A percentile compares a stretch with the other conserved stretches of the same genome.
Evolutionary conservation across 2,329 filamentous ascomycete species (phyloP).

Genomic region (Pyrenophora graminea): DNA sequence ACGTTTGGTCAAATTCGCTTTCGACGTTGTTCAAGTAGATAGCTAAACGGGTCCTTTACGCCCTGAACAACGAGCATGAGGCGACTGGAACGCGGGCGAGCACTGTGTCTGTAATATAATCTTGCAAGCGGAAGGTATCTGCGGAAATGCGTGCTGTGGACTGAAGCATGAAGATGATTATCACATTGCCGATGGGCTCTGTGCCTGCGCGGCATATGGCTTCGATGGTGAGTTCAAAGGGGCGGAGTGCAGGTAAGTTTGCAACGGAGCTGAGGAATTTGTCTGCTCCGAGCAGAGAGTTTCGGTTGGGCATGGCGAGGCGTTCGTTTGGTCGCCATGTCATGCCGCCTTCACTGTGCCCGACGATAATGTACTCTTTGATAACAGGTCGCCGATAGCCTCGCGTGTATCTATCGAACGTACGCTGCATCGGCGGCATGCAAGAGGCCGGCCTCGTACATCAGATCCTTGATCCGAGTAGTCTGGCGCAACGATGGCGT

Average conservation of each 20-base stretch:
- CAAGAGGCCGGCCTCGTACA: slow-evolving; percentile 27
- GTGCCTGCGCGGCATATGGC: slow-evolving; percentile 25
- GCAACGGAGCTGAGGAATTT: slow-evolving; percentile 27
- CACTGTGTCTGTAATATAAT: slow-evolving; percentile 23
- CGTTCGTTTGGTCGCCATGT: slow-evolving; percentile 29
- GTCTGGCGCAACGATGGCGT: slow-evolving; percentile 29
- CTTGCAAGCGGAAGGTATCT: slow-evolving; percentile 9
- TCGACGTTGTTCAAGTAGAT: slow-evolving; percentile 26
- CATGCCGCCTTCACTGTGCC: slow-evolving; percentile 31
- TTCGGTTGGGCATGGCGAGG: slow-evolving; percentile 25
- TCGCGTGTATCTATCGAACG: slow-evolving; percentile 25
- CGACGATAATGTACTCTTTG: slow-evolving; percentile 26
- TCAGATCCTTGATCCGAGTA: slow-evolving; percentile 18
- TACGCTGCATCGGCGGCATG: slow-evolving; percentile 28
- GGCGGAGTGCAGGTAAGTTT: slow-evolving; percentile 28
- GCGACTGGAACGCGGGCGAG: slow-evolving; percentile 20
- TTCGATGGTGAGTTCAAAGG: slow-evolving; percentile 27
- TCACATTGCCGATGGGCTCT: slow-evolving; percentile 24
- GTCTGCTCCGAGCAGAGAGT: slow-evolving; percentile 21
- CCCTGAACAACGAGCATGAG: slow-evolving; percentile 29
- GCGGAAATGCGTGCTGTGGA: slow-evolving; percentile 10
- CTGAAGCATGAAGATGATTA: slow-evolving; percentile 27
- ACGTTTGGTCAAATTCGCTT: slow-evolving; percentile 27
- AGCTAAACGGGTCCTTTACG: slow-evolving; percentile 13
- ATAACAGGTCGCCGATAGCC: slow-evolving; percentile 20